Conservation (phyloP, 1,284 basidiomycete genomes). For the Schizophyllum amplum region DNA sequence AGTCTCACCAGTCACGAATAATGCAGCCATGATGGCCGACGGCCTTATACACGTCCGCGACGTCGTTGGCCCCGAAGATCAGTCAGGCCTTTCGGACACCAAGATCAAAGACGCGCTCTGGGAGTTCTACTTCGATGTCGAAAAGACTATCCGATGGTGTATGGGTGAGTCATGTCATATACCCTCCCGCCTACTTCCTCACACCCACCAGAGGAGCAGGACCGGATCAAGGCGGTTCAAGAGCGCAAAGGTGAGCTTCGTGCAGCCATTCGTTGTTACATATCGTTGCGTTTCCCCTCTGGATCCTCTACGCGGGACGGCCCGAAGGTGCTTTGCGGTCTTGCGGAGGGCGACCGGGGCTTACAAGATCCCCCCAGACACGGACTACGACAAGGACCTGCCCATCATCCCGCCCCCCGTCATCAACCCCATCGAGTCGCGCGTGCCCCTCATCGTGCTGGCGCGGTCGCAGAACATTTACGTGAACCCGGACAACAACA, state of each 20-base stretch:
- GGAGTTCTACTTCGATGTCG: conserved; percentile 85
- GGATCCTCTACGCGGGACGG: neutral
- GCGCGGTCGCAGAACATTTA: conserved; percentile 38
- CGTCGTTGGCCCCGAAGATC: conserved; percentile 58
- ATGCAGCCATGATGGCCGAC: conserved; percentile 63
- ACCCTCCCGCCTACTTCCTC: neutral
- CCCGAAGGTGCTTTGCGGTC: neutral
- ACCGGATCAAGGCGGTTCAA: conserved; percentile 42
- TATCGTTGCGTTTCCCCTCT: conserved; percentile 13
- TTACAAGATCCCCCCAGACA: neutral
- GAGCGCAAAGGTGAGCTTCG: conserved; percentile 78
- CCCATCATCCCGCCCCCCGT: neutral
- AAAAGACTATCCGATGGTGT: conserved; percentile 69
- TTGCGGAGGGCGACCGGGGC: neutral
- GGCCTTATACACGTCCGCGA: conserved; percentile 62
- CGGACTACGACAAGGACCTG: neutral
- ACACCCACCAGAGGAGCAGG: conserved; percentile 45
- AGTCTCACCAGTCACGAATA: conserved; percentile 3
- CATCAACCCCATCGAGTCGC: conserved; percentile 7
- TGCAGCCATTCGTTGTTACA: conserved; percentile 14
- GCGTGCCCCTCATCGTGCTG: conserved; percentile 46
- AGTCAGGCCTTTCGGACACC: conserved; percentile 63
- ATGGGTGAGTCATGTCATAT: conserved; percentile 40
- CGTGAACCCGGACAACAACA: conserved; percentile 2
- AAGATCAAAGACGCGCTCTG: conserved; percentile 80